Evolutionary conservation across 2,329 filamentous ascomycete genomes (phyloP).

Genomic region (Parastagonospora nodorum): DNA sequence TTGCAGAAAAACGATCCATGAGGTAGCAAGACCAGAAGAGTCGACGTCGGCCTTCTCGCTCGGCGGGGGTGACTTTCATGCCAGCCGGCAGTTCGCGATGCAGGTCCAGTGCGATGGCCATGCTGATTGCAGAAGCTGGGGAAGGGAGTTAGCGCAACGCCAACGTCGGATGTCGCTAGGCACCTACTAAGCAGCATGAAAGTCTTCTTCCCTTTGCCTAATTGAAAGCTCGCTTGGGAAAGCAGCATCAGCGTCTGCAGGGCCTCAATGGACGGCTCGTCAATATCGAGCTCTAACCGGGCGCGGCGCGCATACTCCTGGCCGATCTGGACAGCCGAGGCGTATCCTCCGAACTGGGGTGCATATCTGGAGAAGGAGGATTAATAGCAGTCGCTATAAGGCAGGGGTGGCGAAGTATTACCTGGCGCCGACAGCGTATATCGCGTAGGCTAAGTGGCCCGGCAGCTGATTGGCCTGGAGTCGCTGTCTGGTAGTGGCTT

Average conservation of each 20-base stretch:
- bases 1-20: slow-evolving; percentile 81
- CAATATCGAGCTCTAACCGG: slow-evolving; percentile 72
- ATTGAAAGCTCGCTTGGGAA: slow-evolving; percentile 74
- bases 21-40: slow-evolving; percentile 90
- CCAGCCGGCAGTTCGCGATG: slow-evolving; percentile 74
- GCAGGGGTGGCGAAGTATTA: slow-evolving; percentile 42
- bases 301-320: slow-evolving; percentile 75
- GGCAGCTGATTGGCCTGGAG: slow-evolving; percentile 71
- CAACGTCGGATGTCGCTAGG: neutral
- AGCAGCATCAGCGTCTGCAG: slow-evolving; percentile 78
- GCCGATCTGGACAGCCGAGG: slow-evolving; percentile 69
- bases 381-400: slow-evolving; percentile 55
- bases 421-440: slow-evolving; percentile 55
- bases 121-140: slow-evolving; percentile 74
- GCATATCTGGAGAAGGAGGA: slow-evolving; percentile 63
- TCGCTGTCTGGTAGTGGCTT: slow-evolving; percentile 73
- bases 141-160: slow-evolving; percentile 20
- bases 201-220: slow-evolving; percentile 80
- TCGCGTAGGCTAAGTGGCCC: slow-evolving; percentile 56
- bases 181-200: slow-evolving; percentile 79
- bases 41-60: slow-evolving; percentile 77
- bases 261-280: slow-evolving; percentile 79
- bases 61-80: slow-evolving; percentile 65
- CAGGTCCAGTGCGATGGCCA: slow-evolving; percentile 81
- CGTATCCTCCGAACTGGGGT: slow-evolving; percentile 68